Evolutionary conservation across 768 basidiomycete genomes (phyloP).

Genomic region (Boletus patriciae): DNA sequence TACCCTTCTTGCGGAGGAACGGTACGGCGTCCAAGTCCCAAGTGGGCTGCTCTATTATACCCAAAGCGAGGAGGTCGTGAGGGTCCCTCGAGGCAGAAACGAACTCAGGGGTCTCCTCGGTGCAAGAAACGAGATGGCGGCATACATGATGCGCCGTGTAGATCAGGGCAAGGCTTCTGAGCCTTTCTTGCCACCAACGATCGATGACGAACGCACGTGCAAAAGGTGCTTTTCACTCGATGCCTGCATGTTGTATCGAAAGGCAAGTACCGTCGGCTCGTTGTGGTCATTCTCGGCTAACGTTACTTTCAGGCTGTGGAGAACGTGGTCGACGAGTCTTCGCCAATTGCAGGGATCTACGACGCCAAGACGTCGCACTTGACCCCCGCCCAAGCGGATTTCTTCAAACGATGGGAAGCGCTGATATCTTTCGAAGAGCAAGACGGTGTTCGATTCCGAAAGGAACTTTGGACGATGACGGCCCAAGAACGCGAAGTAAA

Average conservation of each 20-base stretch:
- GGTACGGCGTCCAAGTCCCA: slow-evolving; percentile 80
- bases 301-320: slow-evolving; percentile 60
- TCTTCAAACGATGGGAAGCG: slow-evolving; percentile 91
- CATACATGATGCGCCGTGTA: slow-evolving; percentile 62
- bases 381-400: slow-evolving; percentile 59
- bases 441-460: slow-evolving; percentile 78
- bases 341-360: slow-evolving; percentile 67
- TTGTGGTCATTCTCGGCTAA: neutral
- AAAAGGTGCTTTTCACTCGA: slow-evolving; percentile 81
- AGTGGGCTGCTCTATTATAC: slow-evolving; percentile 93
- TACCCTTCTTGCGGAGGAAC: slow-evolving; percentile 83
- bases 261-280: slow-evolving; percentile 42
- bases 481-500: slow-evolving; percentile 74
- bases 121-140: slow-evolving; percentile 81
- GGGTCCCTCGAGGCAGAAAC: slow-evolving; percentile 75
- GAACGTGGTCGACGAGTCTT: slow-evolving; percentile 49
- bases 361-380: slow-evolving; percentile 80
- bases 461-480: slow-evolving; percentile 91
- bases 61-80: slow-evolving; percentile 82
- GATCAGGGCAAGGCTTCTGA: slow-evolving; percentile 34
- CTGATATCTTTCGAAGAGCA: slow-evolving; percentile 86
- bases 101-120: slow-evolving; percentile 84
- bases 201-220: slow-evolving; percentile 80
- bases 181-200: slow-evolving; percentile 80
- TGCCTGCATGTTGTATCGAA: slow-evolving; percentile 92